A percentile compares a stretch with the other conserved stretches of the same genome.
phyloP scores from a whole-genome alignment of 2,329 filamentous ascomycete genomes.

The Kalmusia sp. region DNA sequence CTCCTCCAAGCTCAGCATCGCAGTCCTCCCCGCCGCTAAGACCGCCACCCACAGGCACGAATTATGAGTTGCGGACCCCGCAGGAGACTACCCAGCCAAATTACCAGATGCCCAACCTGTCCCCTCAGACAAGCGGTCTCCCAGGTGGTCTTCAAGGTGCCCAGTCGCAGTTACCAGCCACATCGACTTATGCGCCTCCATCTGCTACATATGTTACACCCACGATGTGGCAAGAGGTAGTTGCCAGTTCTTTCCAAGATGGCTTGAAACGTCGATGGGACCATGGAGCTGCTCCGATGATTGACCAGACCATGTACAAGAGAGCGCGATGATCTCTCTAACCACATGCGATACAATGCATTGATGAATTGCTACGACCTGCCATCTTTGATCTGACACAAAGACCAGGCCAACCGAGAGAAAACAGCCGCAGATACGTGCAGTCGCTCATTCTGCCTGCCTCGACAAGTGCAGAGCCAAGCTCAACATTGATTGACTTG shows the following conservation, averaged over 20 bases:
- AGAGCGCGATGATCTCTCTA: constrained; percentile 37
- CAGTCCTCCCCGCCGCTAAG: constrained; percentile 54
- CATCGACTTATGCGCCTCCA: constrained; percentile 41
- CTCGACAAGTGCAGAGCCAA: neutral
- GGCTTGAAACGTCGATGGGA: constrained; percentile 56
- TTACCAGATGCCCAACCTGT: constrained; percentile 45
- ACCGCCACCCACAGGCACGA: constrained; percentile 49
- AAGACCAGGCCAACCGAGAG: neutral
- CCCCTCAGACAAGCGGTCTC: constrained; percentile 41
- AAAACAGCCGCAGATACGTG: too few relatives aligned
- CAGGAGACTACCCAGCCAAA: constrained; percentile 41
- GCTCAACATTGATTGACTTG: neutral
- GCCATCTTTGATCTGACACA: too few relatives aligned
- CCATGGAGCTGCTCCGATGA: constrained; percentile 43
- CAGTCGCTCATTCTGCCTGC: neutral
- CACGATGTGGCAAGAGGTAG: constrained; percentile 60
- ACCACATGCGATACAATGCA: neutral
- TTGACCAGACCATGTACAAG: constrained; percentile 49
- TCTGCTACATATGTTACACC: constrained; percentile 53
- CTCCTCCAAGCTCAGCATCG: constrained; percentile 50
- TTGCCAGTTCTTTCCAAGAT: constrained; percentile 50
- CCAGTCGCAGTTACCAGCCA: constrained; percentile 39
- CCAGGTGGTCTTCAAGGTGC: constrained; percentile 36
- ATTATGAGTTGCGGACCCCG: constrained; percentile 45
- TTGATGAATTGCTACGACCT: neutral